Base-by-base conservation (phyloP, 257 asterid species). In the Leonotis leonurus region DNA sequence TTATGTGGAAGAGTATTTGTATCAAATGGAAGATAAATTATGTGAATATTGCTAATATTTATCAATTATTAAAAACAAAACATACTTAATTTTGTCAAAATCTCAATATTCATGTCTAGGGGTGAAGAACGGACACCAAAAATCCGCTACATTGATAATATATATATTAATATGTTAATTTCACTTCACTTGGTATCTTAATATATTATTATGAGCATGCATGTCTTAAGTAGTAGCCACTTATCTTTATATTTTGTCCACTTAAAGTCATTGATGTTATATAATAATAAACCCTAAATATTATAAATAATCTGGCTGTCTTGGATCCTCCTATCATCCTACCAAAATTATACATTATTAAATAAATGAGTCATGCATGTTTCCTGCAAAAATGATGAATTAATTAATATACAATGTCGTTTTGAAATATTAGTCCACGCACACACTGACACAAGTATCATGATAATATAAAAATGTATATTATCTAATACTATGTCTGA, bases 71-170 rank as follows among this genome's bases (percentile, higher is more conserved):
- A n/a, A n/a, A n/a, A n/a, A n/a, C n/a, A n/a, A n/a, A n/a, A n/a
- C 44, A 12, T 25, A 3, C 1, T 18, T 52, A 0, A 11, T 13
- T 52, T 45, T 49, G 62, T 67, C 50, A 72, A 43, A 45, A 43
- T 46, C 26, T 27, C n/a, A n/a, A n/a, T 12, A 5, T 35, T 33
- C 33, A n/a, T n/a, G 70, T 54, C 61, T 25, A 65, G 50, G 60
- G 63, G 63, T 6, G 67, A 51, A 65, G 72, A 65, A 71, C 21
- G 11, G 66, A 72, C 70, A 59, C 67, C 18, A 66, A 60, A 16
- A 65, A 59, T 69, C 27, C 37, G 18, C 37, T 10, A 40, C 8
- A 58, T 48, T 45, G 35, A 4, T 27, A 27, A 45, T 56, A 39
- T 37, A 56, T 56, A 32, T 18, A 17, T 32, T 32, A 56, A 32